phyloP scores from a whole-genome alignment of 2,329 filamentous ascomycete species.

The Colletotrichum spinosum region DNA sequence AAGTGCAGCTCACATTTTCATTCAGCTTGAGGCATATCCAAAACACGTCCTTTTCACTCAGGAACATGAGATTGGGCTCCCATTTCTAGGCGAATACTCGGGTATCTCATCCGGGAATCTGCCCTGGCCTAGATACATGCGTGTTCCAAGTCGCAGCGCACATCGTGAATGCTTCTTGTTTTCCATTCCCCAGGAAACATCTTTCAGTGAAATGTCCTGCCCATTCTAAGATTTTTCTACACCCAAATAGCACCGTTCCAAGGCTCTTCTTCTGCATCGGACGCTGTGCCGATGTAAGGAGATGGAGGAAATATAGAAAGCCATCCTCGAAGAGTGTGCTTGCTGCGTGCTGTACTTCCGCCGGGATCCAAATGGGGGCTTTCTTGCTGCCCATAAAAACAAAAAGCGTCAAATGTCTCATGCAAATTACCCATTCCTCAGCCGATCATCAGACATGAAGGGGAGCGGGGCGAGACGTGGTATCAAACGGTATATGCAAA shows the following conservation, averaged over 20 bases:
- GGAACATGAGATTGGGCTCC: conserved; percentile 22
- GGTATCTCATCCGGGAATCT: conserved; percentile 34
- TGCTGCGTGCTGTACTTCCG: conserved; percentile 28
- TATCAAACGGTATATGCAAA: conserved; percentile 35
- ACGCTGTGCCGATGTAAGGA: too few species aligned
- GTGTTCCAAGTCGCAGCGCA: conserved; percentile 6
- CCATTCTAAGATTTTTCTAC: conserved; percentile 13
- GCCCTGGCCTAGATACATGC: conserved; percentile 25
- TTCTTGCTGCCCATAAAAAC: conserved; percentile 1
- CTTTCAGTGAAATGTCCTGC: background rate
- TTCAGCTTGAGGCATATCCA: background rate
- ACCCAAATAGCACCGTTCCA: conserved; percentile 1
- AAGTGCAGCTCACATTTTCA: background rate
- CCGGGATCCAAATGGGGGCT: background rate
- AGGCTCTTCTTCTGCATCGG: too few species aligned
- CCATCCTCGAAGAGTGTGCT: background rate
- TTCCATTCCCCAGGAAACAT: background rate
- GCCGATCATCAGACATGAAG: background rate
- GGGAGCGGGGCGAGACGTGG: conserved; percentile 18
- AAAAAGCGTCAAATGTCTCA: conserved; percentile 24
- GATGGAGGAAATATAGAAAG: background rate
- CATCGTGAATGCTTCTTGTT: conserved; percentile 2
- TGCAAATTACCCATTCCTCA: background rate
- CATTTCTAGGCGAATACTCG: conserved; percentile 23
- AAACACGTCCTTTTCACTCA: conserved; percentile 1